Base-by-base conservation (phyloP, 257 asterid genomes). In the Solanum bulbocastanum region DNA sequence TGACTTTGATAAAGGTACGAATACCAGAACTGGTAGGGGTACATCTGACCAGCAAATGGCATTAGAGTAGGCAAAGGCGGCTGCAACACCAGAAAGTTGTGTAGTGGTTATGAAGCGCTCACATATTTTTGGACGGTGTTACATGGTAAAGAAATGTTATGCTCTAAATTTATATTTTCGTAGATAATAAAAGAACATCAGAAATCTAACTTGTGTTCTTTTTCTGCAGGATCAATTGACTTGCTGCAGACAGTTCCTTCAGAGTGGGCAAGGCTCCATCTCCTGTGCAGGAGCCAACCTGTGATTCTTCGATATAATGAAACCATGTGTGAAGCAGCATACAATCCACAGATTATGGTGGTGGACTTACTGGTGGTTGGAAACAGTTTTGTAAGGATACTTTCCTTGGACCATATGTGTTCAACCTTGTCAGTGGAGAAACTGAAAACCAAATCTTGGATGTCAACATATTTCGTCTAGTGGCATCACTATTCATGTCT, bases 291-390 rank as follows among this genome's bases (percentile, higher is more conserved):
- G 85, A 84, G 37, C 72, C 66, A 44, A 39, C 49, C 86, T 13
- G 37, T 89, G 18, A 78, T 32, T 36, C 90, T 91, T 20, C 91
- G 87, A 9, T 27, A 65, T 60, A 72, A 83, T 5, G 90, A 76
- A 22, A 89, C 78, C 1, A 42, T 46, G 39, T 92, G 93, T 91
- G 3, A 15, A 15, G 89, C 73, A 23, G 84, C n/a, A 8, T 89
- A 49, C 71, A 20, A 46, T 18, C 44, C 15, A 89, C 22, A 83
- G 81, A 58, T 49, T 4, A 36, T 56, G 81, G 91, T 14, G 87
- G 91, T 83, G 92, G 90, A 39, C 82, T 93, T 25, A 36, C 46
- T 0, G 65, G 86, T 36, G 94, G 92, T 32, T 93, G 95, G 95
- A 93, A 56, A 72, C 73, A 37, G 1, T 93, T 91, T 25, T 93